Evolutionary conservation across 768 basidiomycete genomes (phyloP), one percentile per base, ranked within the genome.

Genomic region (Suillus tomentosus): DNA sequence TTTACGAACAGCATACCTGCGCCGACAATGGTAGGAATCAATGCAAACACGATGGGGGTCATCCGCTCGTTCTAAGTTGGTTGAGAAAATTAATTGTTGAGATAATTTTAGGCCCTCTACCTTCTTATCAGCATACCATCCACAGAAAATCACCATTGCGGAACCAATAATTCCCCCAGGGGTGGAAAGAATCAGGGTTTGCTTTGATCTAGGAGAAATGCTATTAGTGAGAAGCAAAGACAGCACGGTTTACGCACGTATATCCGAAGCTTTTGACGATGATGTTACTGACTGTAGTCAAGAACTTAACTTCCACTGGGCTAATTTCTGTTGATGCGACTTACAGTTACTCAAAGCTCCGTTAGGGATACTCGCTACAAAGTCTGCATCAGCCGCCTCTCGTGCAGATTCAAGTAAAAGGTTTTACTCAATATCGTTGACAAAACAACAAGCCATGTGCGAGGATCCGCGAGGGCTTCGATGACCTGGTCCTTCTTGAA

Each of bases 71-170:
- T 79, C 86, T 84, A 47, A 61, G 14, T n/a, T 24, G 37, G 19
- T 15, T 19, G 22, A 39, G 58, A 13, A 31, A 4, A 62, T 11
- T n/a, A 34, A 63, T 9, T 17, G 34, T 54, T 43, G 54, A 58
- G 13, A 27, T 50, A 36, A 55, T 31, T 45, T 17, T 45, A 54
- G 24, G 24, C 11, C 11, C 39, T 58, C 9, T 59, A 84, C 87
- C 82, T 83, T 87, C 72, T 76, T 84, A 68, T 89, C 88, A 0
- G 88, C 87, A 70, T 86, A 87, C 82, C 85, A 89, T 3, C 87
- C 87, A 65, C 85, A 87, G 5, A 80, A 68, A 19, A 87, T 65
- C 2, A 83, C 81, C 64, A 78, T 86, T 4, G 74, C 48, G 0
- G 85, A 79, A 4, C 79, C 81, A 31, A 89, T 71, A 10, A 75